Evolutionary conservation across 345 rosid species (phyloP), one percentile per base, ranked within the genome.

Genomic region (Gossypium australe): DNA sequence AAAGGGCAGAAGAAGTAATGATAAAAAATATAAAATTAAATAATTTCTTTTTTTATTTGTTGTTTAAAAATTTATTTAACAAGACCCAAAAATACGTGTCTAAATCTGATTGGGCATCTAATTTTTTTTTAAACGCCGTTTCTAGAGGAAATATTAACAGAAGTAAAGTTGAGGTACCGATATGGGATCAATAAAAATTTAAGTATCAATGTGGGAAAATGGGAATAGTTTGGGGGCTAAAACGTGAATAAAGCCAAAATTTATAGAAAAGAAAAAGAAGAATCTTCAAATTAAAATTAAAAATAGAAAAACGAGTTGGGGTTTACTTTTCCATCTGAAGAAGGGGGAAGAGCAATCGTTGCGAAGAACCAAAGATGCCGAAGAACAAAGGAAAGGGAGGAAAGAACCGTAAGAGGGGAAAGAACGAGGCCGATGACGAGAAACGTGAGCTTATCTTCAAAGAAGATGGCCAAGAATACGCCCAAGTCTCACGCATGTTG

Each of bases 341-440:
- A 59, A 22, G 38, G 14, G 20, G 1, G 55, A 43, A 2, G 17
- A 11, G 25, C 65, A 24, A 66, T 22, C 71, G 7, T 65, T 17
- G 16, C 41, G 27, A 10, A 20, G 63, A 59, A 12, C 11, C 62
- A 11, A 53, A 48, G 82, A 87, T 87, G 90, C 90, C 90, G 77
- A 87, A 87, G 88, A 87, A 87, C 79, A 87, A 87, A 80, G 90
- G 90, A 72, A 87, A 87, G 82, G 90, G 90, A 83, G 90, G 90
- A n/a, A 87, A 87, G 88, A 87, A 87, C 25, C 81, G 88, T 73
- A 87, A 87, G 87, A 83, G 88, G 78, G 90, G 90, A 57, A 87
- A 87, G 88, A 87, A 87, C 75, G 90, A 87, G 52, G 90, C 88
- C 2, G 90, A 84, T 47, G 90, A 84, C 64, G 90, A 85, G 83